Base-by-base conservation (phyloP, 176 grass and related monocot species). In the Eragrostis nindensis region DNA sequence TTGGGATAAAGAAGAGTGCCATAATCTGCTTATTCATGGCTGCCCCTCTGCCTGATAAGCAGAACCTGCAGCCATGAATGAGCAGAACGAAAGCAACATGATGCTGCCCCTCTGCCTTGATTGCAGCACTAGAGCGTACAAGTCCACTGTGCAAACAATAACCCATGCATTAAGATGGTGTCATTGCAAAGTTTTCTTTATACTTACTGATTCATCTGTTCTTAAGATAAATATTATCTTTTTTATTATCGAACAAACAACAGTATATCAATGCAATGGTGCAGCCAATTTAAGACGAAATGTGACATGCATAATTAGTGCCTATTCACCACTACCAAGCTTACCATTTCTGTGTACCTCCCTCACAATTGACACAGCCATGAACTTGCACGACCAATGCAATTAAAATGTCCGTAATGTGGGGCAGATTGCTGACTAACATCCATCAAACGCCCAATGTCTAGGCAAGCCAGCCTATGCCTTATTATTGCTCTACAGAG, bases 401-500 rank as follows among this genome's bases (percentile, higher is more conserved):
- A 57, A 78, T 45, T 27, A 65, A 63, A 87, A 52, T 82, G 65
- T 73, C 73, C 66, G 82, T 64, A 54, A 6, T 40, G 66, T 83
- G 66, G 57, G 59, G 48, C 74, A 83, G 71, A 83, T 15, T 38
- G 61, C 74, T 66, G 73, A 73, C 86, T 48, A 78, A 71, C 38
- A 80, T 41, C 80, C 32, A 73, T 65, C 26, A 71, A 73, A 72
- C 38, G 48, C 26, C 29, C 39, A 30, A 19, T 66, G 74, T 78
- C 67, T 54, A 55, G 64, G 9, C 29, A 65, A 48, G 80, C 80
- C 65, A 75, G 62, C 21, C 45, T 75, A 61, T 36, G 30, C 22
- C 8, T 70, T 81, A 68, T 62, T 48, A n/a, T 55, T 77, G 73
- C 53, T 83, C 59, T 61, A 41, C 68, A 62, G 70, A 21, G 50